Evolutionary conservation across 2,329 filamentous ascomycete genomes (phyloP), one percentile per base, ranked within the genome.

Genomic region (Colletotrichum sp.): DNA sequence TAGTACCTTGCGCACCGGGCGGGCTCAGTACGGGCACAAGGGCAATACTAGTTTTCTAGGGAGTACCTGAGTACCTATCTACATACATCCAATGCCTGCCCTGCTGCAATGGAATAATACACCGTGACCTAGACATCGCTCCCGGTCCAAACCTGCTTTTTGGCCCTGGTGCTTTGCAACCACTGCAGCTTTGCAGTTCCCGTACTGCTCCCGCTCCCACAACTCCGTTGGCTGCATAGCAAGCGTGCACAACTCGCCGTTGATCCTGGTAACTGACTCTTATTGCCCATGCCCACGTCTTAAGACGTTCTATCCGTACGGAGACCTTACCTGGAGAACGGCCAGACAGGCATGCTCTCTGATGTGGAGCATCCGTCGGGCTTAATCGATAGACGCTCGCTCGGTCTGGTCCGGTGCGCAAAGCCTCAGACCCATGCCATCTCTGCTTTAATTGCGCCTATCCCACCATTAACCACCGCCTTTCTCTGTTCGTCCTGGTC

Each of bases 381-480:
- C 69, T 39, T 32, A 68, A 68, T 68, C 69, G 73, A 68, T 68
- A 68, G 73, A 72, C 57, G 63, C 69, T 75, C 73, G 73, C 73
- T 75, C 72, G 72, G 72, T 72, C 72, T 75, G 69, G 69, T 68
- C 62, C 69, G 73, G 69, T 72, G 69, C 71, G 73, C 70, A 63
- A 24, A 74, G 71, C 62, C 73, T 75, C 63, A 72, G 73, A 57
- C 69, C 63, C 39, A 72, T 69, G 63, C 73, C 69, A 64, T 60
- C 69, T 72, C 55, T 72, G 57, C 69, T 74, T 76, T 76, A 74
- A 74, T 76, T 72, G 49, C 74, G 32, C 36, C 73, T 75, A 75
- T 75, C 73, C 69, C 73, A 72, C 69, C 63, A 39, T 59, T 24
- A 52, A 64, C 62, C 39, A 64, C 69, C 64, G 16, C 63, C n/a